Conservation (phyloP, 805 yeast genomes). For the Suhomyces canberraensis region DNA sequence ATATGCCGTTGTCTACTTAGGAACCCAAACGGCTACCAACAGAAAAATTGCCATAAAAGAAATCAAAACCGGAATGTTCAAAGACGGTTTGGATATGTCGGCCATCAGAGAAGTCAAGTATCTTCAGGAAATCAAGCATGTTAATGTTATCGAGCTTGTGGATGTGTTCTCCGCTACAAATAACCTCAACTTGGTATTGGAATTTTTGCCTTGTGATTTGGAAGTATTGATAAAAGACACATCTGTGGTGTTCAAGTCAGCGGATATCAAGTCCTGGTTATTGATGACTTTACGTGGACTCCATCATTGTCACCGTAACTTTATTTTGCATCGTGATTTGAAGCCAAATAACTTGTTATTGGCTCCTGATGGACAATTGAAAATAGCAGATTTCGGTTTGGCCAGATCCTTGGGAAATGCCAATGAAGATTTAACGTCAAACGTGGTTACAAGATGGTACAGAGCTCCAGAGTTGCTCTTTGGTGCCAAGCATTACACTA, state of each 20-base stretch:
- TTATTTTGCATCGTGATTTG: slow-evolving; percentile 85
- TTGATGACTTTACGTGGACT: slow-evolving; percentile 92
- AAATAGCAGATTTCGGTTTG: slow-evolving; percentile 96
- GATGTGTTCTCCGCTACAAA: slow-evolving; percentile 76
- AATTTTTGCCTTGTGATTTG: slow-evolving; percentile 87
- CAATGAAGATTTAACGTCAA: slow-evolving; percentile 76
- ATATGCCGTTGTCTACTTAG: slow-evolving; percentile 92
- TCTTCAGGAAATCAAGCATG: slow-evolving; percentile 71
- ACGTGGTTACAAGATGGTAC: slow-evolving; percentile 97
- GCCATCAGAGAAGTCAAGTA: slow-evolving; percentile 93
- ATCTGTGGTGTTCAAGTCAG: slow-evolving; percentile 69
- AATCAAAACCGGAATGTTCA: slow-evolving; percentile 89
- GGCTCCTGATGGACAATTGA: slow-evolving; percentile 83
- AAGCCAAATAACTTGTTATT: slow-evolving; percentile 88
- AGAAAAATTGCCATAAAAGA: slow-evolving; percentile 87
- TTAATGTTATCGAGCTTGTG: slow-evolving; percentile 79
- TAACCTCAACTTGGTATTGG: slow-evolving; percentile 81
- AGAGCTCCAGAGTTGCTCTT: slow-evolving; percentile 65
- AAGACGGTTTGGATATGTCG: slow-evolving; percentile 96
- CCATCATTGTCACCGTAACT: slow-evolving; percentile 92
- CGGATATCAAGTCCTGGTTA: slow-evolving; percentile 91
- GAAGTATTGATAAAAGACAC: slow-evolving; percentile 86
- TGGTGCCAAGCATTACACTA: slow-evolving; percentile 44
- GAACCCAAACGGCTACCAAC: slow-evolving; percentile 53
- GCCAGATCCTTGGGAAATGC: slow-evolving; percentile 80